Evolutionary conservation across 108 stramenopile genomes (phyloP).

Genomic region (Schizochytrium sp.): DNA sequence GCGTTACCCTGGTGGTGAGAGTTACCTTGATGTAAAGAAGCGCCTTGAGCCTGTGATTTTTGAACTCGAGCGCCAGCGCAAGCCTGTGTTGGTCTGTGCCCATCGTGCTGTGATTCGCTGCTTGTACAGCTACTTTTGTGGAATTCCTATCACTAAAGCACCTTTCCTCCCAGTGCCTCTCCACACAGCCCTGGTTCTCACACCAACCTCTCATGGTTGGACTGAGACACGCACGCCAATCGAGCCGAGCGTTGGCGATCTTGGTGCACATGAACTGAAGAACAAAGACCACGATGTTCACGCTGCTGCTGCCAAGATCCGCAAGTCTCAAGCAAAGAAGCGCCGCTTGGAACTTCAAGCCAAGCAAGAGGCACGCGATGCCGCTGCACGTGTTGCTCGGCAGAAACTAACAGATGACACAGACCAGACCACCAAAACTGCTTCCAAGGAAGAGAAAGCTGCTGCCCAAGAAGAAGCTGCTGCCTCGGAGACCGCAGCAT

Average conservation of each 20-base stretch:
- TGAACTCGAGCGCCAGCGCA: constrained; percentile 97
- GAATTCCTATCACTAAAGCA: constrained; percentile 90
- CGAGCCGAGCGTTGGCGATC: constrained; percentile 58
- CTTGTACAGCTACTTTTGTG: constrained; percentile 98
- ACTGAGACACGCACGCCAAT: constrained; percentile 82
- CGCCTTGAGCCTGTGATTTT: constrained; percentile 94
- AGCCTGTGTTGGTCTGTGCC: constrained; percentile 92
- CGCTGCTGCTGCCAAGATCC: constrained; percentile 55
- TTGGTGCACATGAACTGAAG: constrained; percentile 36
- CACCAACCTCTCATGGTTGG: constrained; percentile 94
- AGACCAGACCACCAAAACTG: no score
- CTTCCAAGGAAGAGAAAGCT: background rate
- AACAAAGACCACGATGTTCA: constrained; percentile 55
- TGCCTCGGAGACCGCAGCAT: no score
- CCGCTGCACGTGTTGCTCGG: background rate
- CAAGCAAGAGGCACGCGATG: background rate
- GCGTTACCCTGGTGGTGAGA: constrained; percentile 86
- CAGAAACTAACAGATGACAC: background rate
- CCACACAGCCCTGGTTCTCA: constrained; percentile 95
- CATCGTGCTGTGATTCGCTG: constrained; percentile 93
- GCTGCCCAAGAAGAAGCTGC: background rate
- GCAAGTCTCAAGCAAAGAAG: constrained; percentile 45
- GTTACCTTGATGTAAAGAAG: constrained; percentile 98
- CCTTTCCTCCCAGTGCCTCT: constrained; percentile 95
- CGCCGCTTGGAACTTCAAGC: constrained; percentile 7